Base-by-base conservation (phyloP, 2,329 filamentous ascomycete genomes). In the Phialemonium atrogriseum region DNA sequence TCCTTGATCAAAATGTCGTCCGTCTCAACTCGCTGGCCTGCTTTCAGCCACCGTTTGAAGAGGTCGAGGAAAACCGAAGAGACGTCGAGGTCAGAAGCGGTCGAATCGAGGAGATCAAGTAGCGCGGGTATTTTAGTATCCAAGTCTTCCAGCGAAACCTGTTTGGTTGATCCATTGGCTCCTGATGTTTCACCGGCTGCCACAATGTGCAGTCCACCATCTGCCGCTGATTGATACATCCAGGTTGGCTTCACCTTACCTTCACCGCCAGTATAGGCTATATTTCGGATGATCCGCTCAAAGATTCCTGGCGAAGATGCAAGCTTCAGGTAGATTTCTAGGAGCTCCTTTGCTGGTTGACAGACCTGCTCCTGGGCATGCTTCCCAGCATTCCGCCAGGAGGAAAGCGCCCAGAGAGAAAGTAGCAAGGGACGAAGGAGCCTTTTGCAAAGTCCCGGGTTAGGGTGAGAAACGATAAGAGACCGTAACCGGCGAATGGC, bases 361-460 rank as follows among this genome's bases (percentile, higher is more conserved):
- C 60, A 60, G 36, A 52, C 46, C 16, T 60, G 52, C 12, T 60
- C 55, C 5, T 54, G n/a, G 4, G 34, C 46, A 2, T 47, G 39
- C 1, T 50, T 30, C 7, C 53, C 44, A 5, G 58, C 42, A 7
- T 50, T 51, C 1, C 54, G 45, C 64, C 73, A 75, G 5, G 69
- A 70, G 1, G 70, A 59, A 11, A 84, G 48, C 2, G 67, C 60
- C 80, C 80, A 85, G 0, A 85, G 55, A 2, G 78, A 69, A 5
- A 76, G 52, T 3, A 81, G 43, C 3, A 83, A 47, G 1, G 73
- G 73, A 3, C 61, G 58, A 3, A 84, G 52, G 1, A 85, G 57
- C 30, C 80, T 63, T 40, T 68, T 76, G 26, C 76, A 70, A 8
- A 84, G 54, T 0, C 77, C 77, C 0, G 78, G 73, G 34, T 82